These are phyloP conservation scores for Tulasnella sp. DNA, from an alignment of 768 basidiomycete genomes.

Conservation along the genomic window DNA sequence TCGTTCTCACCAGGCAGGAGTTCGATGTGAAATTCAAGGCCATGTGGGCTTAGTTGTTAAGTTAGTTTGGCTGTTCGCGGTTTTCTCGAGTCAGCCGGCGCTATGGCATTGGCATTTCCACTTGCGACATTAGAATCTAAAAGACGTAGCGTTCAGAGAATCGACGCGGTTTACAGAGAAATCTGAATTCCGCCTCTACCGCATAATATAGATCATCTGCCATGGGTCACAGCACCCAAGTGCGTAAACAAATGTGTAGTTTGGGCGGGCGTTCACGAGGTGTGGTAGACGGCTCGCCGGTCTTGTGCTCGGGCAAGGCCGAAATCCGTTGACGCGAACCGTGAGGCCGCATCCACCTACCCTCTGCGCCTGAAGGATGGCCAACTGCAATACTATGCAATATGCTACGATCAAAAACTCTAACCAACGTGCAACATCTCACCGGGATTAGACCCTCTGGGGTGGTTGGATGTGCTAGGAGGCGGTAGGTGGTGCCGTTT, in stretches of 20 bases:
- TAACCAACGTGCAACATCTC: background rate
- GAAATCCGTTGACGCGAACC: background rate
- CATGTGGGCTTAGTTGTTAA: too few relatives aligned
- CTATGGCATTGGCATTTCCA: too few relatives aligned
- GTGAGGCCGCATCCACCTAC: background rate
- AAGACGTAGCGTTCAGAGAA: too few relatives aligned
- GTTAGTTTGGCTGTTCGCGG: too few relatives aligned
- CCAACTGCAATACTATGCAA: too few relatives aligned
- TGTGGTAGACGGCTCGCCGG: background rate
- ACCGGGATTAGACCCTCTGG: background rate
- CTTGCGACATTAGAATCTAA: too few relatives aligned
- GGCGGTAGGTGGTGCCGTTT: background rate
- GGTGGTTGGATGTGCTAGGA: background rate
- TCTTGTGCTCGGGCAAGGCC: background rate
- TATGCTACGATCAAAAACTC: background rate
- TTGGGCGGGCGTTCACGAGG: background rate
- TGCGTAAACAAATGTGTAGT: background rate
- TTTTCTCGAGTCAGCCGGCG: too few relatives aligned
- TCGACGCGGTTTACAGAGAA: too few relatives aligned
- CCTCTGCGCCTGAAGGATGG: background rate
- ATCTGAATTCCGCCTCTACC: too few relatives aligned
- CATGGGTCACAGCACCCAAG: slow-evolving; percentile 26
- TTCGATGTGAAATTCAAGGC: too few relatives aligned
- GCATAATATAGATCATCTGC: slow-evolving; percentile 73
- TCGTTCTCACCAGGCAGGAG: too few relatives aligned